Evolutionary conservation across 192 early-diverging fungal genomes (phyloP).

Genomic region (Fimicolochytrium jonesii): DNA sequence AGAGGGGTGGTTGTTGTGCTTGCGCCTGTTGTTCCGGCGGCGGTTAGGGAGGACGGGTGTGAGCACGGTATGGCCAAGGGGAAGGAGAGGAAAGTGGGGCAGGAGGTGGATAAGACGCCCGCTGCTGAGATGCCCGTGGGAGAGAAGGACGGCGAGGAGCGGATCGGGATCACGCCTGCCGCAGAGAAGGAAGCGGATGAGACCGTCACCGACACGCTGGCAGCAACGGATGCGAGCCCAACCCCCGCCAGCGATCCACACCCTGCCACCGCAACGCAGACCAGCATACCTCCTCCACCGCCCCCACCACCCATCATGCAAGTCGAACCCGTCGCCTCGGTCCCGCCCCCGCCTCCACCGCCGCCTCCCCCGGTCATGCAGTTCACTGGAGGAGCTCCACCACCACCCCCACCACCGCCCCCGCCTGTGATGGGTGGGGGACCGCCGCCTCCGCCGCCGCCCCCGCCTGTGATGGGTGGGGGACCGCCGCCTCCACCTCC

Average conservation of each 20-base stretch:
- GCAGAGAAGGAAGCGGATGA: not conserved
- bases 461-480: constrained; percentile 31
- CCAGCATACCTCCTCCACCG: constrained; percentile 20
- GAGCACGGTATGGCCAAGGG: no score
- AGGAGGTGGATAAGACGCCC: no score
- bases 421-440: constrained; percentile 8
- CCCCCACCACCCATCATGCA: constrained; percentile 33
- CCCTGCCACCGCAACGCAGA: no score
- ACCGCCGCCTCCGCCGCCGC: constrained; percentile 32
- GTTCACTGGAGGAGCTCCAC: not conserved
- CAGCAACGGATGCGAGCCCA: not conserved
- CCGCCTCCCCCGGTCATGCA: constrained; percentile 25
- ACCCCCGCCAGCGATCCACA: not conserved
- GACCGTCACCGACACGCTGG: constrained; percentile 5
- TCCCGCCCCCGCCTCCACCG: constrained; percentile 25
- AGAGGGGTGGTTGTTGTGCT: no score
- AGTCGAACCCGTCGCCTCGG: not conserved
- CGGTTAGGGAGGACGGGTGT: no score
- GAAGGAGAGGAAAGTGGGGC: no score
- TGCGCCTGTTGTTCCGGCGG: no score
- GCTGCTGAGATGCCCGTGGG: not conserved
- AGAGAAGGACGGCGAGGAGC: not conserved
- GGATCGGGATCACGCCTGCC: not conserved
- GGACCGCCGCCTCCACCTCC: constrained; percentile 32
- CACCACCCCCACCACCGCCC: constrained; percentile 36